Percentiles rank a stretch among this genome's conserved stretches.
Conservation (phyloP, 108 stramenopile species). For the Nitzschia sp. region DNA sequence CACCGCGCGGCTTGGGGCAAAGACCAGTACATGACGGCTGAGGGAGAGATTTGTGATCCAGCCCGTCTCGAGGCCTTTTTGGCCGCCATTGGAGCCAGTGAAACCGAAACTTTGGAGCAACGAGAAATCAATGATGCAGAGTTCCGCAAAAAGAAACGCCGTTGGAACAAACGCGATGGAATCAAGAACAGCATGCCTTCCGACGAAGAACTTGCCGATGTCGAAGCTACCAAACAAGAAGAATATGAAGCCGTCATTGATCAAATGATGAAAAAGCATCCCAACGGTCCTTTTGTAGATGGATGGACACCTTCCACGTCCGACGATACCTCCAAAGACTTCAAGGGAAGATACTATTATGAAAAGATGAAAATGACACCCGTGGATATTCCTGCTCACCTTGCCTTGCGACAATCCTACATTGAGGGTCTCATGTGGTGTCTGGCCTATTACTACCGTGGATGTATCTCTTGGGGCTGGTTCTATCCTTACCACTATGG, state of each 20-base stretch:
- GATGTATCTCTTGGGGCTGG: conserved; percentile 98
- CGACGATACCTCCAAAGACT: conserved; percentile 69
- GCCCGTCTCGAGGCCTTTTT: conserved; percentile 78
- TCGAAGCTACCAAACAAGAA: conserved; percentile 76
- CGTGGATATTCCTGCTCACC: conserved; percentile 65
- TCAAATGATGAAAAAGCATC: conserved; percentile 50
- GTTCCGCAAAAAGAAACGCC: conserved; percentile 73
- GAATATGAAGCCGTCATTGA: conserved; percentile 72
- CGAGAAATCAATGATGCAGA: conserved; percentile 75
- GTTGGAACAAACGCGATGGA: conserved; percentile 85
- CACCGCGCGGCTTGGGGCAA: conserved; percentile 74
- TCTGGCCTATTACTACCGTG: conserved; percentile 97
- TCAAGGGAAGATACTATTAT: conserved; percentile 94
- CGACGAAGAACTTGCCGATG: conserved; percentile 75
- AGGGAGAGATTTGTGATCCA: conserved; percentile 79
- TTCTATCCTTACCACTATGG: conserved; percentile 98
- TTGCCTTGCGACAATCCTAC: conserved; percentile 73
- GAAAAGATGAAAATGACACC: conserved; percentile 90
- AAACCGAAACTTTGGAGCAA: conserved; percentile 82
- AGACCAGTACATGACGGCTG: conserved; percentile 89
- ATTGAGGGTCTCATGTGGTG: conserved; percentile 99
- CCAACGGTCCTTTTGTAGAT: conserved; percentile 50
- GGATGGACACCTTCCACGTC: conserved; percentile 59
- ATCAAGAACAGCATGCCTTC: conserved; percentile 56
- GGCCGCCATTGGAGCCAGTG: conserved; percentile 79